Conservation (phyloP, 352 stramenopile genomes). For the Nothophytophthora sp. region DNA sequence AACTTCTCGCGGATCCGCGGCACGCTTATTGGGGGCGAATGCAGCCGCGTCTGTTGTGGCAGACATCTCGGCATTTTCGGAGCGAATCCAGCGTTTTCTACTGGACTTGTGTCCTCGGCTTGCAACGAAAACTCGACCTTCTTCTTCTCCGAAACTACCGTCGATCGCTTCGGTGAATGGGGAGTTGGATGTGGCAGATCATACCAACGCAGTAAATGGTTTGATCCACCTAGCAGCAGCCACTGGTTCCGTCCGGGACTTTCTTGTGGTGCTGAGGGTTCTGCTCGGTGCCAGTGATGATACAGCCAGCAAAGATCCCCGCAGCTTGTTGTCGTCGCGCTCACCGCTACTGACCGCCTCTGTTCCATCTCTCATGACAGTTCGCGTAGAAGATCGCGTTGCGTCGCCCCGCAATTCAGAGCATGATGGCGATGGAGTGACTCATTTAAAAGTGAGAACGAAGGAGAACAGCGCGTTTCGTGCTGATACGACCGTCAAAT, state of each 20-base stretch:
- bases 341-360: constrained; percentile 27
- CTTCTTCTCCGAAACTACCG: constrained; percentile 34
- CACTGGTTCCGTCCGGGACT: constrained; percentile 50
- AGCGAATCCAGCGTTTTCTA: constrained; percentile 49
- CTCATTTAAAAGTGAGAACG: constrained; percentile 1
- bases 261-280: constrained; percentile 55
- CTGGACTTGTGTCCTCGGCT: constrained; percentile 38
- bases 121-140: constrained; percentile 2
- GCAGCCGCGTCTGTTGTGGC: neutral
- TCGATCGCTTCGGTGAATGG: constrained; percentile 15
- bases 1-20: constrained; percentile 1
- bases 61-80: constrained; percentile 25
- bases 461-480: neutral
- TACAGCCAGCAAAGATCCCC: constrained; percentile 20
- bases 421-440: constrained; percentile 9
- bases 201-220: constrained; percentile 51
- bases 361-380: constrained; percentile 24
- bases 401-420: constrained; percentile 8
- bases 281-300: constrained; percentile 46
- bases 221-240: constrained; percentile 60
- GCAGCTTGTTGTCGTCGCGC: constrained; percentile 15
- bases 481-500: constrained; percentile 8
- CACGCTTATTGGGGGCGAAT: neutral
- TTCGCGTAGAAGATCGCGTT: constrained; percentile 11
- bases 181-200: constrained; percentile 36